A percentile compares a stretch with the other conserved stretches of the same genome.
phyloP scores from a whole-genome alignment of 768 basidiomycete genomes.

The Tephrocybe sp. region DNA sequence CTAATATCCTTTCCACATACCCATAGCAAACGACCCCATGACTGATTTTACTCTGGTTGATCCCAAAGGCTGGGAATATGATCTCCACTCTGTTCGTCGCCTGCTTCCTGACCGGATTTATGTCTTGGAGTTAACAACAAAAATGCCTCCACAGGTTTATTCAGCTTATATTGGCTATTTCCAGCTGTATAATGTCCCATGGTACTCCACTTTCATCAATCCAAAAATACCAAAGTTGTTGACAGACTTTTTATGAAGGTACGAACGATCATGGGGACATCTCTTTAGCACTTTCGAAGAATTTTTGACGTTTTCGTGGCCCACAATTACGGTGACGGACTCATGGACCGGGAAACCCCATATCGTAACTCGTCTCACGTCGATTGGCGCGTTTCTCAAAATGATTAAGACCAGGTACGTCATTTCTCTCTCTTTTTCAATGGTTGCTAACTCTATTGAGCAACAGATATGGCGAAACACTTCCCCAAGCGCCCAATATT shows the following conservation, averaged over 20 bases:
- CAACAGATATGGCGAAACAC: conserved; percentile 70
- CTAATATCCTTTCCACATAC: no score
- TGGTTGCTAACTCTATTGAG: neutral
- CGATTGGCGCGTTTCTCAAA: conserved; percentile 72
- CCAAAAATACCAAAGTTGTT: neutral
- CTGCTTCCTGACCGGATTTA: neutral
- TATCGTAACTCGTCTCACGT: conserved; percentile 73
- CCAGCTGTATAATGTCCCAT: conserved; percentile 64
- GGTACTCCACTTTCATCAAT: conserved; percentile 35
- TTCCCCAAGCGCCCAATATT: conserved; percentile 72
- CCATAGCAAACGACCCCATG: conserved; percentile 30
- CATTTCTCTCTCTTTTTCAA: neutral
- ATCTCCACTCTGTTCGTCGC: conserved; percentile 69
- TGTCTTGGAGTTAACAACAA: neutral
- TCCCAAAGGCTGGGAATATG: conserved; percentile 76
- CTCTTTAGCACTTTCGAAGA: conserved; percentile 77
- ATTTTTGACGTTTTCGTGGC: conserved; percentile 83
- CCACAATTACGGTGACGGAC: conserved; percentile 76
- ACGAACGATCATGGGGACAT: conserved; percentile 77
- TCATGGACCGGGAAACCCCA: conserved; percentile 68
- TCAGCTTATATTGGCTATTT: conserved; percentile 80
- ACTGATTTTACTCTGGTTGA: conserved; percentile 72
- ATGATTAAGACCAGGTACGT: conserved; percentile 80
- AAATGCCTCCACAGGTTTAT: conserved; percentile 42
- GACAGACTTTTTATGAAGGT: conserved; percentile 40